phyloP scores from a whole-genome alignment of 805 yeast genomes.

The Yarrowia hollandica region DNA sequence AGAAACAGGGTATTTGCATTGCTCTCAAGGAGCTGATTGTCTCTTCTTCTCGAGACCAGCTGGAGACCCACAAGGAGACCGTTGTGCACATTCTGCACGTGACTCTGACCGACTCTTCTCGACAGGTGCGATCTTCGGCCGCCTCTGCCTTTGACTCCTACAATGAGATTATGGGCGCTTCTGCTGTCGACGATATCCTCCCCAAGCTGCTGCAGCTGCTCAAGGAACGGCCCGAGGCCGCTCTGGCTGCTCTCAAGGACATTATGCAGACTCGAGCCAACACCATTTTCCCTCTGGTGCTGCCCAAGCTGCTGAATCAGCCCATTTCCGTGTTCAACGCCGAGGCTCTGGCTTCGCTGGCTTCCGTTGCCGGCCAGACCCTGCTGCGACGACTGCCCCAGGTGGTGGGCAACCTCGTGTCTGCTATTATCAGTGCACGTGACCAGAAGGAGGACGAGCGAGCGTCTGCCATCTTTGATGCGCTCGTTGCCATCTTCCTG shows the following conservation, averaged over 20 bases:
- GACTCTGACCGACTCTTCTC: slow-evolving; percentile 73
- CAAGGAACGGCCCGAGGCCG: slow-evolving; percentile 59
- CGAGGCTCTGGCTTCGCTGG: slow-evolving; percentile 80
- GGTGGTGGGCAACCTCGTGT: slow-evolving; percentile 73
- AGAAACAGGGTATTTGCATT: slow-evolving; percentile 94
- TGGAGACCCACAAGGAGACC: slow-evolving; percentile 62
- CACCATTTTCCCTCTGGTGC: slow-evolving; percentile 86
- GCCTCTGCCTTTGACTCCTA: slow-evolving; percentile 87
- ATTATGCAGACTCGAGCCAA: slow-evolving; percentile 89
- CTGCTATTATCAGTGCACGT: slow-evolving; percentile 50
- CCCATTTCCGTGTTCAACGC: slow-evolving; percentile 86
- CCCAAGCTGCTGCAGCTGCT: slow-evolving; percentile 78
- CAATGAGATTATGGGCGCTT: slow-evolving; percentile 77
- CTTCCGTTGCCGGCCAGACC: slow-evolving; percentile 86
- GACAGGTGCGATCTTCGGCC: slow-evolving; percentile 83
- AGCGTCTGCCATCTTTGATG: slow-evolving; percentile 42
- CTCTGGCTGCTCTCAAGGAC: slow-evolving; percentile 84
- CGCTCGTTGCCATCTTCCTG: slow-evolving; percentile 69
- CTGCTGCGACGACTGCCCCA: slow-evolving; percentile 68
- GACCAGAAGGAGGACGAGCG: slow-evolving; percentile 41
- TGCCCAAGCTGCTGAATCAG: slow-evolving; percentile 77
- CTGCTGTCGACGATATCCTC: slow-evolving; percentile 82
- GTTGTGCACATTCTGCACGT: slow-evolving; percentile 75
- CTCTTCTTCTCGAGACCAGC: slow-evolving; percentile 60
- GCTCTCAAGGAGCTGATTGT: slow-evolving; percentile 84